Base-by-base conservation (phyloP, 1,284 basidiomycete genomes). In the Singerocomus inundabilis region DNA sequence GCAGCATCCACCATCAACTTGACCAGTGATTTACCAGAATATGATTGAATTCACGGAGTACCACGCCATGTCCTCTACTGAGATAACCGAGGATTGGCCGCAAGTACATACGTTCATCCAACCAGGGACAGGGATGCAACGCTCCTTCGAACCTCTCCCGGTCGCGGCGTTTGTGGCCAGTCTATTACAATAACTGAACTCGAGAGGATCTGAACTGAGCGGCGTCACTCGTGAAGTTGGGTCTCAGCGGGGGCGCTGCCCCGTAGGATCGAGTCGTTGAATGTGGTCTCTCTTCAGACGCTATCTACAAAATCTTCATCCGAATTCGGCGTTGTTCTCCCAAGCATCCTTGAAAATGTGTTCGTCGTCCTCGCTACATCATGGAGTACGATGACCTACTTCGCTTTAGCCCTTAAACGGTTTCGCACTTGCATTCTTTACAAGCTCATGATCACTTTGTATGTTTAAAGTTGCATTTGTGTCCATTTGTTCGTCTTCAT, bases 181-280 rank as follows among this genome's bases (percentile, higher is more conserved):
- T 21, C 21, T 4, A 21, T 4, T 21, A 21, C 21, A 21, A 21
- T 21, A 21, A 21, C 21, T 21, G 21, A 21, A 21, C 21, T 21
- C 21, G 21, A 21, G 62, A 64, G 33, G 67, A 72, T 37, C 56
- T 74, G 16, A 63, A 72, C 35, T 58, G 63, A 12, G 72, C 73
- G 45, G 74, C 72, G 53, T 60, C 64, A n/a, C 56, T 73, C 35
- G 68, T 76, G 21, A 2, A 21, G 24, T 62, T 76, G 25, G 75
- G 76, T 53, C 59, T 77, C 5, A 73, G 74, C 11, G 74, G 74
- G 72, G 73, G 73, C 21, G 73, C 76, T 24, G 58, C 68, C 13
- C 70, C 72, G 1, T 73, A 76, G 48, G 72, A 75, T 53, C 63
- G 21, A 21, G 21, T 76, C n/a, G 54, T 75, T 29, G 65, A 73